Conservation (phyloP, 2,329 filamentous ascomycete genomes). For the Xylariaceae sp. region DNA sequence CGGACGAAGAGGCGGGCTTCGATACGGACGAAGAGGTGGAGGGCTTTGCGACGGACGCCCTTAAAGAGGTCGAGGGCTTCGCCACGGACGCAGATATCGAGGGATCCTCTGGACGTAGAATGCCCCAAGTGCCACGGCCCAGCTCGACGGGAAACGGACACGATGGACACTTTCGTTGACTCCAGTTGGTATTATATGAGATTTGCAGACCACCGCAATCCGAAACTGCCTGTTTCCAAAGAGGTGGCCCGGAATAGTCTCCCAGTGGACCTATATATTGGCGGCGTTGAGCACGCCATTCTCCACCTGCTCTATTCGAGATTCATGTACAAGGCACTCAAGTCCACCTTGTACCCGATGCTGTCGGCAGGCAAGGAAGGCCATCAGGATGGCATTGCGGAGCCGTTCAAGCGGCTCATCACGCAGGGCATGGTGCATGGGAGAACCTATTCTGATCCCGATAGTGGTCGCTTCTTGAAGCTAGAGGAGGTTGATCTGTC, state of each 20-base stretch:
- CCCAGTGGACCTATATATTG: constrained; percentile 82
- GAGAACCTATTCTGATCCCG: constrained; percentile 69
- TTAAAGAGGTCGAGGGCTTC: too few species aligned
- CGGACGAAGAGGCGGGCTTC: too few species aligned
- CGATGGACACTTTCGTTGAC: constrained; percentile 95
- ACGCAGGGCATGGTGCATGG: constrained; percentile 93
- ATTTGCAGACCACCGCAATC: constrained; percentile 65
- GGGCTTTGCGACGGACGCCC: too few species aligned
- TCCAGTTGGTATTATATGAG: constrained; percentile 91
- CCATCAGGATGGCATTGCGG: constrained; percentile 28
- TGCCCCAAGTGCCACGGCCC: constrained; percentile 67
- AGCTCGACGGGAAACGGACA: constrained; percentile 80
- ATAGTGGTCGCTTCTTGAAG: constrained; percentile 67
- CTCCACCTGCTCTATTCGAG: constrained; percentile 82
- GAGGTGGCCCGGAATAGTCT: constrained; percentile 47
- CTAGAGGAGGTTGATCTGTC: constrained; percentile 65
- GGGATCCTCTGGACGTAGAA: too few species aligned
- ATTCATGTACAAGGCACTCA: constrained; percentile 83
- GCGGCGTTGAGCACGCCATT: constrained; percentile 86
- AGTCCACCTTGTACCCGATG: constrained; percentile 43
- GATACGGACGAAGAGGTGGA: too few species aligned
- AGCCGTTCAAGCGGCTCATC: constrained; percentile 76
- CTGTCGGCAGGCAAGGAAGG: constrained; percentile 4
- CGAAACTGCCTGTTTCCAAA: constrained; percentile 52
- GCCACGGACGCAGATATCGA: too few species aligned